phyloP scores from a whole-genome alignment of 257 asterid species.

The Paraleonurus japonicus region DNA sequence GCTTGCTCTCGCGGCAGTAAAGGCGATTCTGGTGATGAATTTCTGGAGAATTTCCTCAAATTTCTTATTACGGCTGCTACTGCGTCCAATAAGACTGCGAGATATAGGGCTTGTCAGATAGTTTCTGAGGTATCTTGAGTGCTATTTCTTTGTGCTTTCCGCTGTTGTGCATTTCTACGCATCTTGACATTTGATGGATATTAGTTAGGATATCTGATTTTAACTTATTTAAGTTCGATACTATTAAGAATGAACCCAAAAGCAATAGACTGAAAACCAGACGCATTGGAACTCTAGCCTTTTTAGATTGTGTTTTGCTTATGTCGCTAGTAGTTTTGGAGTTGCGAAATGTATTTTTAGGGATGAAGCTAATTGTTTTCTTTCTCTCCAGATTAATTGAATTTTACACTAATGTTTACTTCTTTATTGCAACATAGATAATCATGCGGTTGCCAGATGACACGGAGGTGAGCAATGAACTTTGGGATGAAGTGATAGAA shows the following conservation, averaged over 20 bases:
- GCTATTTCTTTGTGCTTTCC: not conserved
- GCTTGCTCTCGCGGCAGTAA: slow-evolving; percentile 41
- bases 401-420: not conserved
- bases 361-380: not conserved
- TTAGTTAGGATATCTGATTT: not conserved
- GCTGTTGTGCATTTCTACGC: not conserved
- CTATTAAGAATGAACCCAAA: not conserved
- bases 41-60: slow-evolving; percentile 61
- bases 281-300: not conserved
- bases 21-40: slow-evolving; percentile 40
- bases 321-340: not conserved
- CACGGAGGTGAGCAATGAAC: slow-evolving; percentile 80
- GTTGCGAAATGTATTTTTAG: not conserved
- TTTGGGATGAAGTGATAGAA: slow-evolving; percentile 95
- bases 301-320: not conserved
- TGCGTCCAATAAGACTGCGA: slow-evolving; percentile 65
- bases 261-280: not conserved
- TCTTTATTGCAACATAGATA: slow-evolving; percentile 44
- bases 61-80: slow-evolving; percentile 61
- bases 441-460: slow-evolving; percentile 95
- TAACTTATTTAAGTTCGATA: not conserved
- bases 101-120: slow-evolving; percentile 90
- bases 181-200: not conserved
- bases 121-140: slow-evolving; percentile 67
- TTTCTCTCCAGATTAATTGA: not conserved